These are phyloP conservation scores for Malassezia globosa DNA, from an alignment of 1,284 basidiomycete genomes.

Conservation along the genomic window DNA sequence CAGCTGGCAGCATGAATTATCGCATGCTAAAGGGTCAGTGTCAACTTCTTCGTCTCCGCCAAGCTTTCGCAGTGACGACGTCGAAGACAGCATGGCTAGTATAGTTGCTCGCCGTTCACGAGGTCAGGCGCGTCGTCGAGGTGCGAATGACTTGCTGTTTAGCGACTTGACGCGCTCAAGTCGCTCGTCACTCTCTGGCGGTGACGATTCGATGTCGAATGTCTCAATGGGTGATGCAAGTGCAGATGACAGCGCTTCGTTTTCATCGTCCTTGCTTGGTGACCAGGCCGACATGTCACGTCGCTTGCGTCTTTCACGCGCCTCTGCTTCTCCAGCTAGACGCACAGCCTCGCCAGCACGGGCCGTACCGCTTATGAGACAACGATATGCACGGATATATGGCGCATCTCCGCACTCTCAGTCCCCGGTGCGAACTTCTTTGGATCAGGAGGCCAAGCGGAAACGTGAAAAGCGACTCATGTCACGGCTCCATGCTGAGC, in stretches of 20 bases:
- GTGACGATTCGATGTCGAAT: constrained; percentile 6
- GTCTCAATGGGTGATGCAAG: constrained; percentile 9
- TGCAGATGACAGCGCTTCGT: constrained; percentile 7
- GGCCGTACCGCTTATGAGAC: background rate
- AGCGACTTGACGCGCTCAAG: constrained; percentile 2
- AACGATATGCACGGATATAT: background rate
- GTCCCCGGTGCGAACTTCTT: background rate
- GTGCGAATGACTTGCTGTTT: constrained; percentile 5
- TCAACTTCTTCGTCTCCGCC: constrained; percentile 8
- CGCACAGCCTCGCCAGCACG: background rate
- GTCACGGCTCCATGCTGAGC: background rate
- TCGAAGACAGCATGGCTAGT: constrained; percentile 17
- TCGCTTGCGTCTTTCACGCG: constrained; percentile 6
- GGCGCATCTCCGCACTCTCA: constrained; percentile 1
- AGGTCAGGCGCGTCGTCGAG: background rate
- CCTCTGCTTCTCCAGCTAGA: background rate
- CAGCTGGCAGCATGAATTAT: constrained; percentile 26
- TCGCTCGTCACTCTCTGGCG: background rate
- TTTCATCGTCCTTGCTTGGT: constrained; percentile 3
- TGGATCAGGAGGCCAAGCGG: constrained; percentile 8
- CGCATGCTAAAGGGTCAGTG: background rate
- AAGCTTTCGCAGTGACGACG: constrained; percentile 8
- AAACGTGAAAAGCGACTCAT: constrained; percentile 9
- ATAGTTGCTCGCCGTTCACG: constrained; percentile 8
- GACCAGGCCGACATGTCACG: background rate